These are phyloP conservation scores for Marasmius sp. DNA, from an alignment of 1,284 basidiomycete species.

Conservation along the genomic window DNA sequence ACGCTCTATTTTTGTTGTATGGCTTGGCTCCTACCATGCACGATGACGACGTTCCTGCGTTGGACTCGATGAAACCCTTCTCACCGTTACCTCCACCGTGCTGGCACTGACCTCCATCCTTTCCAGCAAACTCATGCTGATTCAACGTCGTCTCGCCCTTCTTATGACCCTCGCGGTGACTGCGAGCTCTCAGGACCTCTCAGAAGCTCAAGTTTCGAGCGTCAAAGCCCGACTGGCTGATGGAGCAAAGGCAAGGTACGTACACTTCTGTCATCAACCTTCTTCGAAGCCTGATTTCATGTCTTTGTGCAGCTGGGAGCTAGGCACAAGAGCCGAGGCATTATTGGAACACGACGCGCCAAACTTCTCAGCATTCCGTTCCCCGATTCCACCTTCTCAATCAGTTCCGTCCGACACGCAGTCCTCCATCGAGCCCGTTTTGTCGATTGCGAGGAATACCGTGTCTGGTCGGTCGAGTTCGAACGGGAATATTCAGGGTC, in stretches of 20 bases:
- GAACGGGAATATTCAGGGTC: conserved; percentile 40
- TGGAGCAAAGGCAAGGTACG: conserved; percentile 27
- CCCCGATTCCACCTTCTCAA: conserved; percentile 36
- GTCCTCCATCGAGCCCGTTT: conserved; percentile 49
- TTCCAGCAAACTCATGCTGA: background rate
- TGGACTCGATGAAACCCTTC: background rate
- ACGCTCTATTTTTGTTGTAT: too few species aligned
- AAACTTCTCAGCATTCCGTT: conserved; percentile 46
- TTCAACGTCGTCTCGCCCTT: conserved; percentile 1
- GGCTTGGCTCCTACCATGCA: background rate
- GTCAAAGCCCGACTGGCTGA: conserved; percentile 26
- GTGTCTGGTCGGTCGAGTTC: conserved; percentile 46
- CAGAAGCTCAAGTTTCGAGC: conserved; percentile 20
- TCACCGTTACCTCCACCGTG: background rate
- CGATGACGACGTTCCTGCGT: background rate
- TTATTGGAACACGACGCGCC: conserved; percentile 57
- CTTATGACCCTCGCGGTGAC: conserved; percentile 5
- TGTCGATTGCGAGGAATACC: conserved; percentile 56
- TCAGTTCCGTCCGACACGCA: conserved; percentile 34
- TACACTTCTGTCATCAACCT: background rate
- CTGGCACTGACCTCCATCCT: background rate
- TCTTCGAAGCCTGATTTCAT: background rate
- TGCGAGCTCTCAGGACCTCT: conserved; percentile 22
- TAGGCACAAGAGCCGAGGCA: conserved; percentile 61
- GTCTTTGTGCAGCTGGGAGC: conserved; percentile 56